A percentile compares a stretch with the other conserved stretches of the same genome.
Evolutionary conservation across 2,329 filamentous ascomycete species (phyloP).

Genomic region (Pleoardoris graminearum): DNA sequence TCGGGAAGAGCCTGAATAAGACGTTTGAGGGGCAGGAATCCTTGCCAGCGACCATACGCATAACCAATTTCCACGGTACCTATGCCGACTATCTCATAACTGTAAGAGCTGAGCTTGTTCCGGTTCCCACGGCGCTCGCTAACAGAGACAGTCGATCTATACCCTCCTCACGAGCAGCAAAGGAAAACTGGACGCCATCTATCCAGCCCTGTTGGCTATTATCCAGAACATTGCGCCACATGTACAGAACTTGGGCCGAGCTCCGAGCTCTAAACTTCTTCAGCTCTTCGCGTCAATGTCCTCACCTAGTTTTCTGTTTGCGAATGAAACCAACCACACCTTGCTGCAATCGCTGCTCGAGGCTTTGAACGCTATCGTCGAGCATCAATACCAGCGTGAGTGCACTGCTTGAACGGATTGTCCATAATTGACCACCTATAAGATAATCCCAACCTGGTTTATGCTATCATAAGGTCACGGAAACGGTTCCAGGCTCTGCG

Average conservation of each 20-base stretch:
- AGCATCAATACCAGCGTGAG: constrained; percentile 81
- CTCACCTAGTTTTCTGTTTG: constrained; percentile 85
- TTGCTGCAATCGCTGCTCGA: constrained; percentile 82
- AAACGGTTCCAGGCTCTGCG: constrained; percentile 84
- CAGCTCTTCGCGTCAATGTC: constrained; percentile 93
- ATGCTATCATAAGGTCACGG: constrained; percentile 75
- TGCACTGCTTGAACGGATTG: neutral
- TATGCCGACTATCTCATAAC: constrained; percentile 95
- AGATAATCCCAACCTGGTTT: constrained; percentile 83
- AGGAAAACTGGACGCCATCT: constrained; percentile 86
- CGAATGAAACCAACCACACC: constrained; percentile 86
- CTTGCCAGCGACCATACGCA: constrained; percentile 76
- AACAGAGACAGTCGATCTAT: constrained; percentile 73
- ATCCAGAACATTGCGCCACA: constrained; percentile 93
- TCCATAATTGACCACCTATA: constrained; percentile 20
- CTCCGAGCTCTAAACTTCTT: constrained; percentile 78
- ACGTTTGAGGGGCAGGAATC: constrained; percentile 86
- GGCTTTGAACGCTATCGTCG: constrained; percentile 85
- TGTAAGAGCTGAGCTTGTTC: constrained; percentile 54
- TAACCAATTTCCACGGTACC: constrained; percentile 81
- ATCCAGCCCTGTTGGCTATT: constrained; percentile 86
- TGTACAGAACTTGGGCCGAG: constrained; percentile 72
- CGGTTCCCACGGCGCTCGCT: constrained; percentile 19
- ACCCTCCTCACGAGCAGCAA: constrained; percentile 88
- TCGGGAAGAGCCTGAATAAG: constrained; percentile 88